Evolutionary conservation across 306 rosid genomes (phyloP), one percentile per base, ranked within the genome.

Genomic region (Sechiopsis laciniata): DNA sequence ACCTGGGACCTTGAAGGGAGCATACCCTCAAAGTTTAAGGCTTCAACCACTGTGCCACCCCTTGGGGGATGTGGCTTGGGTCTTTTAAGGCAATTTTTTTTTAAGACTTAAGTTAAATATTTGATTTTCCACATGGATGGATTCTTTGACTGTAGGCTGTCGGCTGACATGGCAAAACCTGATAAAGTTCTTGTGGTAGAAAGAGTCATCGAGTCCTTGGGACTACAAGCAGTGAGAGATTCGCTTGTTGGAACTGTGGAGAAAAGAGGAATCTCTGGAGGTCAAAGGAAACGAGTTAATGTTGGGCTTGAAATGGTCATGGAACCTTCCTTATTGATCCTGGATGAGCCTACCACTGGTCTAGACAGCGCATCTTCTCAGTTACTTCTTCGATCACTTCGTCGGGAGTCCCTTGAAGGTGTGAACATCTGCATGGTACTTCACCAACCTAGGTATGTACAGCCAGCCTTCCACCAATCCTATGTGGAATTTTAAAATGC

Each of bases 251-350:
- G 96, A 37, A 90, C 96, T 13, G 85, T 90, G 75, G 96, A 90
- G 77, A 84, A 50, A 68, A 78, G 96, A 81, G 96, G 96, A 57
- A 86, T 90, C 67, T 90, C 92, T 52, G 96, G 96, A 71, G 96
- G 96, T 13, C 96, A 90, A 71, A 80, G 84, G 46, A 90, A 90
- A 75, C 87, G 96, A 54, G 96, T 90, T 74, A 90, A 90, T 78
- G 96, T 90, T 63, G 96, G 92, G 55, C 48, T 90, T 79, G 96
- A 90, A 83, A 90, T 90, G 96, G 96, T 90, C 78, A 90, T 90
- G 90, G 96, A 90, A 66, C 96, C 96, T 67, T 90, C 96, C 48
- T 84, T 90, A 32, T 76, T 90, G 76, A 87, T 90, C 79, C 81
- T 90, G 78, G 96, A 90, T 79, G 96, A 90, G 79, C 96, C 96